Base-by-base conservation (phyloP, 331 rosid genomes). In the Arachis monticola region DNA sequence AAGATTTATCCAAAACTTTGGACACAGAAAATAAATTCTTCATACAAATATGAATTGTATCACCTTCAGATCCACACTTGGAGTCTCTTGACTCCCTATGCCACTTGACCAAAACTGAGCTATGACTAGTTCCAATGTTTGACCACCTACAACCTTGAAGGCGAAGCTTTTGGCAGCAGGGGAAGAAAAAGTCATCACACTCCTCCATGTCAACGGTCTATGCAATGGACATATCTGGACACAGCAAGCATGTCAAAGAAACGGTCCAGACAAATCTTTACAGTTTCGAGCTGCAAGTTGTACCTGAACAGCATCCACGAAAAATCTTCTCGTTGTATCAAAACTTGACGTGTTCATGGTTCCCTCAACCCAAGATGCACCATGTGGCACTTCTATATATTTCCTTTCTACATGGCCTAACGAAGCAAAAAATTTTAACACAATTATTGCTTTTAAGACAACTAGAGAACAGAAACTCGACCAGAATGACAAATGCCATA, bases 51-150 rank as follows among this genome's bases (percentile, higher is more conserved):
- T 59, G 63, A 69, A 70, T 72, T 50, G 45, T 67, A 44, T 82
- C 85, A 94, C 99, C 97, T 94, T 90, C 90, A 94, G 85, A 82
- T 94, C 97, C 61, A 92, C 91, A 70, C 52, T 77, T 60, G 93
- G 78, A 42, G 87, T 82, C 80, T 81, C 99, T 41, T 80, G 87
- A 85, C 99, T 92, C 73, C 97, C 99, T 66, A 86, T 76, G 71
- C 99, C 99, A 80, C 99, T 94, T 41, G 91, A 90, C 99, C 99
- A 94, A 84, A 92, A 86, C 83, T 94, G 99, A 62, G 99, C 92
- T 56, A 92, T 76, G 64, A 83, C 96, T 72, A 94, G 83, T 70
- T 94, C 99, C 90, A 94, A 67, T 50, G 99, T 94, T 77, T 92
- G 99, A 69, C 99, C 97, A 51, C 92, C 99, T 71, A 83, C 91